phyloP scores from a whole-genome alignment of 2,329 filamentous ascomycete genomes.

The Penicillium sp. region DNA sequence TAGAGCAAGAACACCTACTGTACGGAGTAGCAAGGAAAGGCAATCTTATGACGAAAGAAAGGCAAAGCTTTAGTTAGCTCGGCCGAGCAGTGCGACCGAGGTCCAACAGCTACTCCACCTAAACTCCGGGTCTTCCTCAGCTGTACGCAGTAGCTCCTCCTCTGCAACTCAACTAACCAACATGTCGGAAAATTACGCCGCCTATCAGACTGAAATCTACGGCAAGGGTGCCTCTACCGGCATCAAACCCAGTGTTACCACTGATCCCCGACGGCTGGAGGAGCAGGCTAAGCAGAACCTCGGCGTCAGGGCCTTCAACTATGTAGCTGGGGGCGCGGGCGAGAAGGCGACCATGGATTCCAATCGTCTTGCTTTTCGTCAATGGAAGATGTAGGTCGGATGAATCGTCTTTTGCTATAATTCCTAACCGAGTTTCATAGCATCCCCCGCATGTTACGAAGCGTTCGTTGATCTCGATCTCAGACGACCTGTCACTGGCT shows the following conservation, averaged over 20 bases:
- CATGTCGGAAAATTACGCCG: constrained; percentile 40
- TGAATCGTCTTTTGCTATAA: not conserved
- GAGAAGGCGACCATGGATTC: constrained; percentile 58
- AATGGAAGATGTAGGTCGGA: constrained; percentile 42
- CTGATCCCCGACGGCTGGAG: constrained; percentile 55
- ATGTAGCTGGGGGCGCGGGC: constrained; percentile 59
- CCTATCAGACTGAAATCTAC: constrained; percentile 50
- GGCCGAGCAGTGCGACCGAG: constrained; percentile 1
- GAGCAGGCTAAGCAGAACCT: constrained; percentile 50
- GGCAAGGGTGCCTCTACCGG: constrained; percentile 49
- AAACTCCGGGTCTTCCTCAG: constrained; percentile 2
- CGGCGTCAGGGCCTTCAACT: constrained; percentile 50
- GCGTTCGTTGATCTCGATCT: constrained; percentile 16
- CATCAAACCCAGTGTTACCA: constrained; percentile 51
- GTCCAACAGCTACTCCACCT: constrained; percentile 7
- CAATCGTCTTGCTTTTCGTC: constrained; percentile 54
- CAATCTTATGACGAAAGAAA: constrained; percentile 32
- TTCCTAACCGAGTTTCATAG: constrained; percentile 31
- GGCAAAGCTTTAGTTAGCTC: constrained; percentile 18
- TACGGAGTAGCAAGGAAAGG: not conserved
- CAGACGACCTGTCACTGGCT: not conserved
- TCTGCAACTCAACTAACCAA: not conserved
- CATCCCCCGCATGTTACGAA: constrained; percentile 49
- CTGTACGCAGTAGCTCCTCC: not conserved
- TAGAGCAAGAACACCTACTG: not conserved